These are phyloP conservation scores for Ogataea methylovora DNA, from an alignment of 805 yeast species.

Conservation along the genomic window DNA sequence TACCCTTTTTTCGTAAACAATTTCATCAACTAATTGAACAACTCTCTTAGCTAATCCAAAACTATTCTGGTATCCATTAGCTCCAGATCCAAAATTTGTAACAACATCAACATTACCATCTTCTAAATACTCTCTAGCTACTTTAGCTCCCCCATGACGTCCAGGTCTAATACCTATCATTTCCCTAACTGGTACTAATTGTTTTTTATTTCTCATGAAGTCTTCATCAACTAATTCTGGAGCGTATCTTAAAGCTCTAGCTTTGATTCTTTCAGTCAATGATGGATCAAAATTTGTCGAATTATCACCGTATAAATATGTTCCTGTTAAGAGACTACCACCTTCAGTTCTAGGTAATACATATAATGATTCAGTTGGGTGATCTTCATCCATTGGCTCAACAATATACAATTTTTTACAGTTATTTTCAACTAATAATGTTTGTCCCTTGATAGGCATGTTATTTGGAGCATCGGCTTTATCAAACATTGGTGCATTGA, in stretches of 20 bases:
- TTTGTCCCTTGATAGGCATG: conserved; percentile 53
- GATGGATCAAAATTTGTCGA: conserved; percentile 29
- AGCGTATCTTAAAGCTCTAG: conserved; percentile 35
- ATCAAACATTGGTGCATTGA: conserved; percentile 35
- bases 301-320: conserved; percentile 15
- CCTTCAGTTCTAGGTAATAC: conserved; percentile 64
- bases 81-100: conserved; percentile 70
- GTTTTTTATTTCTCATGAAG: conserved; percentile 29
- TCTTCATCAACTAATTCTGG: conserved; percentile 38
- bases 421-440: conserved; percentile 42
- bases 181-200: conserved; percentile 39
- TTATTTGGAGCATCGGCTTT: conserved; percentile 36
- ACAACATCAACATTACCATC: conserved; percentile 26
- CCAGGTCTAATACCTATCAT: conserved; percentile 73
- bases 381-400: conserved; percentile 20
- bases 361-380: conserved; percentile 42
- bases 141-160: conserved; percentile 47
- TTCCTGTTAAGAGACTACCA: conserved; percentile 56
- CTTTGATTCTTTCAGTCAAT: conserved; percentile 39
- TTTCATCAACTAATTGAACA: conserved; percentile 13
- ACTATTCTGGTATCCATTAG: conserved; percentile 61
- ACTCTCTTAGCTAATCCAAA: conserved; percentile 19
- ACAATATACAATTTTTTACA: conserved; percentile 26
- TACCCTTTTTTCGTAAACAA: conserved; percentile 4
- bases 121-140: conserved; percentile 28